These are phyloP conservation scores for Mucor racemosus DNA, from an alignment of 371 early-diverging fungal genomes.

Conservation along the genomic window DNA sequence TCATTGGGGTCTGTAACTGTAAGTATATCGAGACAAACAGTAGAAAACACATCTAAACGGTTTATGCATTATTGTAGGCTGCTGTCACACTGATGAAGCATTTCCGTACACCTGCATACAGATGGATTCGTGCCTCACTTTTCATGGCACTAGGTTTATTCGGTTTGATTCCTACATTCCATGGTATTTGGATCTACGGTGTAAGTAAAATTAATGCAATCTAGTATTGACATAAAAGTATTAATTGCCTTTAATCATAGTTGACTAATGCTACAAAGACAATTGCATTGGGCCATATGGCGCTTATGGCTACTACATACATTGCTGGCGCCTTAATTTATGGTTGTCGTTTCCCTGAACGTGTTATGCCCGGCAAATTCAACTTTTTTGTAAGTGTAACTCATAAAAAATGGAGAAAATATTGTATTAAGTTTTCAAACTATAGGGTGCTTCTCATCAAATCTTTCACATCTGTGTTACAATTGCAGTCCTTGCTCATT, in stretches of 20 bases:
- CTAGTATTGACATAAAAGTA: neutral
- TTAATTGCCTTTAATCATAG: slow-evolving; percentile 12
- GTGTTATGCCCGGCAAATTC: slow-evolving; percentile 63
- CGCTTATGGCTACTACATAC: slow-evolving; percentile 78
- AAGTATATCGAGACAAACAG: slow-evolving; percentile 14
- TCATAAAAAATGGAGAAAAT: neutral
- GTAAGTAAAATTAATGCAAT: slow-evolving; percentile 47
- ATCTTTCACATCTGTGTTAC: slow-evolving; percentile 90
- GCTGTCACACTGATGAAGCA: slow-evolving; percentile 61
- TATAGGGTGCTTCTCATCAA: slow-evolving; percentile 83
- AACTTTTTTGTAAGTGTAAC: slow-evolving; percentile 59
- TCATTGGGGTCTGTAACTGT: slow-evolving; percentile 69
- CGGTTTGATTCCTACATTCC: slow-evolving; percentile 78
- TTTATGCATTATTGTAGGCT: slow-evolving; percentile 33
- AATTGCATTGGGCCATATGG: slow-evolving; percentile 64
- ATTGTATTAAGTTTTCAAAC: neutral
- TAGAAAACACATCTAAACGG: neutral
- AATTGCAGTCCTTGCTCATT: slow-evolving; percentile 79
- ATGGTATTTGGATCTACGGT: slow-evolving; percentile 73
- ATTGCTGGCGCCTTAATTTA: slow-evolving; percentile 86
- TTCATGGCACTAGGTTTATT: slow-evolving; percentile 84
- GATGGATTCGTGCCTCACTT: slow-evolving; percentile 77
- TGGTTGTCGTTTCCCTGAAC: slow-evolving; percentile 67
- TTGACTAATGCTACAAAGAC: slow-evolving; percentile 55
- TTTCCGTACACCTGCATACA: slow-evolving; percentile 77